These are phyloP conservation scores for Paraphoma sp. DNA, from an alignment of 2,329 filamentous ascomycete genomes.

Conservation along the genomic window DNA sequence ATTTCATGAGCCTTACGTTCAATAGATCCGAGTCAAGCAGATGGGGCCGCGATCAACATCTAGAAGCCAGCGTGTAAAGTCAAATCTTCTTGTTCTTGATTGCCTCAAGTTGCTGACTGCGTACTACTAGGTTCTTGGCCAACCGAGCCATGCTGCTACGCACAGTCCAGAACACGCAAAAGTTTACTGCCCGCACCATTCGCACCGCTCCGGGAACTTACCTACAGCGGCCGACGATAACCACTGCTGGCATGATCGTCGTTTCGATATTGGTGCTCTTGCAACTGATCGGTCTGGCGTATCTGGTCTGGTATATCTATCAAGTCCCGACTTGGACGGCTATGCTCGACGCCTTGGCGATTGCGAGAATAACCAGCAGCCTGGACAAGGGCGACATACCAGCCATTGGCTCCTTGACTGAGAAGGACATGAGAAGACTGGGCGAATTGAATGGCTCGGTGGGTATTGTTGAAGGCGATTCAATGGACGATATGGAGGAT, in stretches of 20 bases:
- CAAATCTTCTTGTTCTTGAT: neutral
- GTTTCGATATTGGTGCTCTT: conserved; percentile 8
- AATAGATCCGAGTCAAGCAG: neutral
- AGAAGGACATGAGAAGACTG: neutral
- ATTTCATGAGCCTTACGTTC: neutral
- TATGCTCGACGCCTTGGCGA: conserved; percentile 10
- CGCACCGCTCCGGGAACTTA: neutral
- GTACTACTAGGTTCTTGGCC: conserved; percentile 2
- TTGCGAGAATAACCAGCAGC: conserved; percentile 10
- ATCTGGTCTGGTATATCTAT: conserved; percentile 13
- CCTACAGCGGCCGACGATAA: neutral
- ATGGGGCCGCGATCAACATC: neutral
- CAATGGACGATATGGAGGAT: neutral
- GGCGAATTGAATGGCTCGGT: neutral
- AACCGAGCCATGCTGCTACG: conserved; percentile 11
- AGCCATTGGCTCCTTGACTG: neutral
- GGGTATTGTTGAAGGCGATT: neutral
- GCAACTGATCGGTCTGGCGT: conserved; percentile 9
- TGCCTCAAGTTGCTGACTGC: neutral
- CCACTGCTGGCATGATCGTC: neutral
- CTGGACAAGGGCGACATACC: conserved; percentile 5
- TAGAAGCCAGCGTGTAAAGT: neutral
- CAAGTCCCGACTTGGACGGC: conserved; percentile 14
- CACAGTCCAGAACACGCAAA: conserved; percentile 3
- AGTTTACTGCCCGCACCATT: conserved; percentile 6